These are phyloP conservation scores for Camptophora hylomeconis DNA, from an alignment of 2,329 filamentous ascomycete species.

Conservation along the genomic window DNA sequence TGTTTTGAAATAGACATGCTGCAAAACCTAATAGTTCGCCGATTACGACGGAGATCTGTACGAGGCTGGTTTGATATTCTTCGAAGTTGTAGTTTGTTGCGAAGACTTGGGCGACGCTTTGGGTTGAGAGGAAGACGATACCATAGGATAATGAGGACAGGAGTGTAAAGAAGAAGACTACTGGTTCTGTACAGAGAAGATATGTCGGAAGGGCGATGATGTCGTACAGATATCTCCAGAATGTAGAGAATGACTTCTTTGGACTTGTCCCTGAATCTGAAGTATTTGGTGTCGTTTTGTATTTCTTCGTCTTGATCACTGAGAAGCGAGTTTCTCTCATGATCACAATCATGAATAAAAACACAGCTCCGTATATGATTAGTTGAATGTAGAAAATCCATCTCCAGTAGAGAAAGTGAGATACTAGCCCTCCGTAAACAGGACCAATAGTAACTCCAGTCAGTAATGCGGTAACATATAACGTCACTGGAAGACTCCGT, in stretches of 20 bases:
- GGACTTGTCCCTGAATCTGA: too few relatives aligned
- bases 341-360: constrained; percentile 26
- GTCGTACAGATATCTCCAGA: constrained; percentile 22
- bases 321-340: constrained; percentile 32
- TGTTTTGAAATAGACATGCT: constrained; percentile 38
- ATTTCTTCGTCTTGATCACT: constrained; percentile 17
- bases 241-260: constrained; percentile 21
- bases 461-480: constrained; percentile 11
- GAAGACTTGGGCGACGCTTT: constrained; percentile 54
- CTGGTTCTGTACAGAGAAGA: constrained; percentile 37
- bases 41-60: constrained; percentile 33
- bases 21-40: constrained; percentile 35
- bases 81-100: constrained; percentile 64
- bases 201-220: constrained; percentile 22
- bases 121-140: constrained; percentile 38
- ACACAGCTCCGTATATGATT: constrained; percentile 31
- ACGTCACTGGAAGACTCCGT: constrained; percentile 11
- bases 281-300: too few relatives aligned
- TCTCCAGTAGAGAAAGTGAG: constrained; percentile 9
- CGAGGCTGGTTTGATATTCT: constrained; percentile 33
- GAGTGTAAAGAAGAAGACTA: constrained; percentile 34
- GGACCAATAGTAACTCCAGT: constrained; percentile 12
- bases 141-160: constrained; percentile 37
- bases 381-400: constrained; percentile 19
- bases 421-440: constrained; percentile 12